Base-by-base conservation (phyloP, 768 basidiomycete species). In the Tylopilus cervinicoccineus region DNA sequence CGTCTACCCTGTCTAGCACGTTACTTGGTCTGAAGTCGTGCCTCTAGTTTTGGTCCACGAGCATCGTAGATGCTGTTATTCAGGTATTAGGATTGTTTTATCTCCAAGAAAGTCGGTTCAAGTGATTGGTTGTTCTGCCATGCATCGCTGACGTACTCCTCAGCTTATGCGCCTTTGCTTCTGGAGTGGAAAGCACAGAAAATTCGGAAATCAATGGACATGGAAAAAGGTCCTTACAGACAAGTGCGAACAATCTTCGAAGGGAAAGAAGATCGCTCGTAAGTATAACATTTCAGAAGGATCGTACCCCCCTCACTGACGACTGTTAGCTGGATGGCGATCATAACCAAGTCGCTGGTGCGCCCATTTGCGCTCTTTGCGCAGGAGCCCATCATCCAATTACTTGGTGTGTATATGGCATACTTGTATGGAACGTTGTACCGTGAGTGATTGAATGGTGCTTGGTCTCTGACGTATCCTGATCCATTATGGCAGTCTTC, bases 321-420 rank as follows among this genome's bases (percentile, higher is more conserved):
- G 16, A 36, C 2, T 33, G 24, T 28, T 38, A 85, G 81, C 22
- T 83, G 77, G 80, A 57, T 70, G 56, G 40, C 58, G 1, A 72
- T 88, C 29, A 67, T 91, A 48, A 37, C 52, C 1, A 76, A 69
- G 48, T 74, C 85, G 0, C 65, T 91, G 20, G 65, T 72, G 11
- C 76, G 88, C n/a, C 90, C 91, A 0, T 86, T 92, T 67, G 57
- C 65, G 5, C 61, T 91, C 11, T 84, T 88, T 47, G 57, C 46
- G 0, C 58, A 57, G 5, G 87, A 90, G 58, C 77, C 81, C 1
- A 86, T 89, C 55, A 70, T 86, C 17, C 85, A 86, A 55, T 61
- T 86, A 2, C 66, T 89, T 10, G 81, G 82, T 0, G 4, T 81
- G 1, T 89, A 87, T 52, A 79, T 86, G 76, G 80, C 84, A 0